Base-by-base conservation (phyloP, 345 rosid species). In the Ceriops zippeliana region DNA sequence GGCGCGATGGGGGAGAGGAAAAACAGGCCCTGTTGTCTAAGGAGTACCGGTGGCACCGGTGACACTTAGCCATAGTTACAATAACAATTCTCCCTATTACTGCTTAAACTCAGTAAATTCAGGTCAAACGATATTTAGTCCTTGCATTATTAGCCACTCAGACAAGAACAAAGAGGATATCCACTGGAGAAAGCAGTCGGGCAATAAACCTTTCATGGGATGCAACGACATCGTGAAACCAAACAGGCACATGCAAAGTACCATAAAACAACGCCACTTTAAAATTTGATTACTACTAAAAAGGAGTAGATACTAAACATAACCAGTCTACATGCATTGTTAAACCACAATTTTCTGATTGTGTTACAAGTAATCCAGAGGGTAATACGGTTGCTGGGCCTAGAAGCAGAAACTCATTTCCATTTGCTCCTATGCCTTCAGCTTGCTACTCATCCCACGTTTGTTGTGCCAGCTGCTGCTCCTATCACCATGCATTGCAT, bases 401-500 rank as follows among this genome's bases (percentile, higher is more conserved):
- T 42, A 15, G 38, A 65, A 57, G 42, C 65, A 75, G 58, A 38
- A 8, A 8, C 56, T 52, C 22, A 71, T 51, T 46, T 9, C 22
- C 42, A 73, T 35, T 31, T 62, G 61, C 37, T n/a, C 59, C 76
- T 86, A 90, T 19, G 87, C 90, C 79, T 84, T 89, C 72, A 85
- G 76, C 86, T 93, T 89, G 76, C 89, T 75, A 28, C 87, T 83
- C 69, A 82, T 80, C 62, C 85, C 85, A 31, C 93, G 90, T 71
- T 84, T 92, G 58, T 71, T 70, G 49, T 75, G 86, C 96, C 89
- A 92, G 24, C 85, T 78, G 21, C 81, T 79, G 42, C 70, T 82
- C 66, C 79, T 76, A 64, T 88, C 86, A 2, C 88, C 87, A 56
- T 66, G 84, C 65, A 85, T 73, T 6, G 88, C 75, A 74, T 78